phyloP scores from a whole-genome alignment of 1,139 yeast species.

The Candida gigantensis region DNA sequence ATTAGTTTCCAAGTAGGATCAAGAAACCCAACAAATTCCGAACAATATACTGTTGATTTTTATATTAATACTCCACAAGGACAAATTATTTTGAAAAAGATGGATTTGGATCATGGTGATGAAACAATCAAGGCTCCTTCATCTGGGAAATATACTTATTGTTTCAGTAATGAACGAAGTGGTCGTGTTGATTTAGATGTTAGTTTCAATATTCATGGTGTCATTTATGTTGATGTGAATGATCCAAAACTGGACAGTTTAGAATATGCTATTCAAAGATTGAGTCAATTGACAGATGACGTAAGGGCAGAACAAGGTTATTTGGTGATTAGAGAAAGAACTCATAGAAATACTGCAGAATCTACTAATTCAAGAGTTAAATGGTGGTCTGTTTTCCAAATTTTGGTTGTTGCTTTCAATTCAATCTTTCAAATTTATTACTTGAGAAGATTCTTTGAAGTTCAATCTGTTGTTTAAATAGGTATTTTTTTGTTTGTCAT shows the following conservation, averaged over 20 bases:
- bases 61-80: slow-evolving; percentile 62
- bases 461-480: slow-evolving; percentile 76
- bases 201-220: slow-evolving; percentile 93
- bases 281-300: slow-evolving; percentile 76
- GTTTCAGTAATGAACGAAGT: slow-evolving; percentile 86
- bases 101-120: slow-evolving; percentile 79
- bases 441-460: slow-evolving; percentile 93
- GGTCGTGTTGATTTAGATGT: slow-evolving; percentile 81
- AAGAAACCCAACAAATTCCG: slow-evolving; percentile 75
- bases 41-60: slow-evolving; percentile 78
- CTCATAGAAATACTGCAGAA: slow-evolving; percentile 98
- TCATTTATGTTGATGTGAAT: slow-evolving; percentile 80
- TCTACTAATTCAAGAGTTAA: slow-evolving; percentile 95
- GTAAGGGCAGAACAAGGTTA: slow-evolving; percentile 92
- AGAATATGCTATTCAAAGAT: slow-evolving; percentile 79
- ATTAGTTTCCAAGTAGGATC: slow-evolving; percentile 94
- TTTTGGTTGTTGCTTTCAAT: slow-evolving; percentile 80
- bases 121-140: slow-evolving; percentile 62
- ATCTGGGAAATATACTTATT: slow-evolving; percentile 80
- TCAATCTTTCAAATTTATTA: slow-evolving; percentile 92
- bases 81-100: slow-evolving; percentile 49
- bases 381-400: slow-evolving; percentile 96
- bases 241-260: slow-evolving; percentile 81
- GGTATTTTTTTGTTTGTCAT: neutral
- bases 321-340: slow-evolving; percentile 93